phyloP scores from a whole-genome alignment of 768 basidiomycete genomes.

The Gloeopeniophorella convolvens region DNA sequence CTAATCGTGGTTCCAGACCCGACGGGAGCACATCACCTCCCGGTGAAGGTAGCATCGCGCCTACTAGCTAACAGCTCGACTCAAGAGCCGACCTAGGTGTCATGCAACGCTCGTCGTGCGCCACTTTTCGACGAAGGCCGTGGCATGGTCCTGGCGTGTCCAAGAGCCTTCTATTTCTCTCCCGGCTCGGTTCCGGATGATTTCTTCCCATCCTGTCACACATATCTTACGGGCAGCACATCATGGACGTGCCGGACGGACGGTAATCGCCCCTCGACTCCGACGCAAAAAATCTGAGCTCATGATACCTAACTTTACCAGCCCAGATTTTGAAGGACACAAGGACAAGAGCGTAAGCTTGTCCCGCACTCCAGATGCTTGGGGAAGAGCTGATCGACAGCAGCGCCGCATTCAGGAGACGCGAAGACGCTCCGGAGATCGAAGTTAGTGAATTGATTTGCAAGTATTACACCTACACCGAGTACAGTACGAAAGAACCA shows the following conservation, averaged over 20 bases:
- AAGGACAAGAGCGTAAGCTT: slow-evolving; percentile 26
- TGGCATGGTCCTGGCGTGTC: slow-evolving; percentile 29
- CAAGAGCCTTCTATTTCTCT: slow-evolving; percentile 26
- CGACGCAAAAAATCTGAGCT: too few species aligned
- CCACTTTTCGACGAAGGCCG: slow-evolving; percentile 31
- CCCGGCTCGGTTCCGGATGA: slow-evolving; percentile 23
- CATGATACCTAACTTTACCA: neutral
- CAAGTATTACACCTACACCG: neutral
- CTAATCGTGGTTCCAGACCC: neutral
- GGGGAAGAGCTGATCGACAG: neutral
- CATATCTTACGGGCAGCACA: slow-evolving; percentile 27
- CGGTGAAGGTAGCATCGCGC: slow-evolving; percentile 26
- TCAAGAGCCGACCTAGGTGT: slow-evolving; percentile 17
- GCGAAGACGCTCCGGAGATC: too few species aligned
- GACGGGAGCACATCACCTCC: slow-evolving; percentile 25
- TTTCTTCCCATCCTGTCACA: slow-evolving; percentile 28
- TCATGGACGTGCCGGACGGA: slow-evolving; percentile 29
- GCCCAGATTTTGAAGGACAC: slow-evolving; percentile 28
- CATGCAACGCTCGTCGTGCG: slow-evolving; percentile 28
- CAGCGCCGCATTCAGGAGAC: neutral
- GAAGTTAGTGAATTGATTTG: neutral
- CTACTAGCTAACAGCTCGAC: neutral
- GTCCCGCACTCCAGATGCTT: neutral
- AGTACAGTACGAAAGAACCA: slow-evolving; percentile 1
- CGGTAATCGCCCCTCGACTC: slow-evolving; percentile 13